Evolutionary conservation across 2,329 filamentous ascomycete species (phyloP).

Genomic region (Pleoardoris graminearum): DNA sequence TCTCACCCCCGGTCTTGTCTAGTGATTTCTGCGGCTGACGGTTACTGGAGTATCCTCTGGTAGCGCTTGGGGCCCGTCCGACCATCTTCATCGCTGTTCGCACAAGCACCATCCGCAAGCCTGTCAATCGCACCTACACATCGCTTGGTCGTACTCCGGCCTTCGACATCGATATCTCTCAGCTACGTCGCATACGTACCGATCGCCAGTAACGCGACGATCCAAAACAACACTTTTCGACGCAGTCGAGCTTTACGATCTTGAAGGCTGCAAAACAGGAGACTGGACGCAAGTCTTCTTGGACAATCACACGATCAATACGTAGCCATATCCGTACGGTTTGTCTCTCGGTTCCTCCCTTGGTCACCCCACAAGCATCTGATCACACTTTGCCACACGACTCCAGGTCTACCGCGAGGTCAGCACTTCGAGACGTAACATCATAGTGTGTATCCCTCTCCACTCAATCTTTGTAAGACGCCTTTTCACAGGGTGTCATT

Average conservation of each 20-base stretch:
- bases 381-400: slow-evolving; percentile 38
- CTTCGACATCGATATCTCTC: slow-evolving; percentile 14
- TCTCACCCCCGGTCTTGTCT: slow-evolving; percentile 46
- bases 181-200: neutral
- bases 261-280: slow-evolving; percentile 27
- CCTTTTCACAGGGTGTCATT: slow-evolving; percentile 22
- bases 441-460: slow-evolving; percentile 33
- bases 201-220: slow-evolving; percentile 17
- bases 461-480: slow-evolving; percentile 39
- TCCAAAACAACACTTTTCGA: slow-evolving; percentile 16
- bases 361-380: slow-evolving; percentile 47
- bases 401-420: slow-evolving; percentile 42
- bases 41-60: slow-evolving; percentile 47
- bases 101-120: slow-evolving; percentile 34
- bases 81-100: slow-evolving; percentile 38
- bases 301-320: slow-evolving; percentile 41
- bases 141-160: slow-evolving; percentile 18
- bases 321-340: slow-evolving; percentile 42
- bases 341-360: slow-evolving; percentile 46
- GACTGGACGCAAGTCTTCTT: slow-evolving; percentile 22
- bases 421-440: slow-evolving; percentile 43
- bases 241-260: slow-evolving; percentile 20
- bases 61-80: slow-evolving; percentile 40
- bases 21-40: slow-evolving; percentile 50
- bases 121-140: slow-evolving; percentile 35